Evolutionary conservation across 306 rosid genomes (phyloP), one percentile per base, ranked within the genome.

Genomic region (Vigna angularis): DNA sequence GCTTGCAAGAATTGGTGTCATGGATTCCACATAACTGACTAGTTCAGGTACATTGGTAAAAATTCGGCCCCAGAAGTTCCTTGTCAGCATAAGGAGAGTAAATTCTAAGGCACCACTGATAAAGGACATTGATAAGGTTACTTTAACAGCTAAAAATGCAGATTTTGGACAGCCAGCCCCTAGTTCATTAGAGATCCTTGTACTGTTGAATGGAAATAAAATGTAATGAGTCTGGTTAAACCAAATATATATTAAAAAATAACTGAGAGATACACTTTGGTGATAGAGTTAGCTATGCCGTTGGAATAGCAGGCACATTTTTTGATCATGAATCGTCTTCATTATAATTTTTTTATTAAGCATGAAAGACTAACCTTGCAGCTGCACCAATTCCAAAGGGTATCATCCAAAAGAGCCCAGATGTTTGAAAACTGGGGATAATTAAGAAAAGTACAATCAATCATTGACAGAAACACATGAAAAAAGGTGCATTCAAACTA

Each of bases 311-410:
- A 42, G 12, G 47, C 1, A 44, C 48, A 9, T 44, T 10, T 44
- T 11, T 0, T 44, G 7, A 1, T 0, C 48, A 44, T 44, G 48
- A 44, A 44, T 44, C 13, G 10, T 44, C 14, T 44, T 44, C 48
- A 10, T 10, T 44, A 44, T 44, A 2, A 2, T 44, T 42, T 42
- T 40, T 40, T 34, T 7, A 8, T 40, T 7, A 40, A 40, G 11
- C 32, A 7, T 53, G 20, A 77, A 80, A 80, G 10, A 73, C 90
- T 90, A 63, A 91, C 98, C 98, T 91, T 72, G 81, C 87, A 49
- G 96, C 93, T 45, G 83, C 73, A 82, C 96, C 78, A n/a, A 90
- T 73, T 85, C 96, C 93, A 30, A 82, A 91, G 15, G 97, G 88
- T 75, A 91, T 67, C 93, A 85, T 90, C 93, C 98, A 91, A 69